Evolutionary conservation across 2,329 filamentous ascomycete species (phyloP).

Genomic region (Apiospora malaysiana): DNA sequence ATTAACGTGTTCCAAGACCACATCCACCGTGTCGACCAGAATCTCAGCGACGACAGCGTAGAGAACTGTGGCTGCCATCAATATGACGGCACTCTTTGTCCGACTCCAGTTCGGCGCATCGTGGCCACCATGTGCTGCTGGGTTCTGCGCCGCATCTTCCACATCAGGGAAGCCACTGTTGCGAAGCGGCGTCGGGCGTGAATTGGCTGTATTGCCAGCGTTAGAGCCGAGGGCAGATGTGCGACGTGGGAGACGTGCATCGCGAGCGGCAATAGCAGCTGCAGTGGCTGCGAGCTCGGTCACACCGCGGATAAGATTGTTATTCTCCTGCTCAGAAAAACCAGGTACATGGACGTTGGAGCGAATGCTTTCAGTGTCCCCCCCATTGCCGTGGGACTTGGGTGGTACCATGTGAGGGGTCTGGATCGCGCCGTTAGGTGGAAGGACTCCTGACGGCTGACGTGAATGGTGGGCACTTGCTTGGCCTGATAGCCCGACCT

Average conservation of each 20-base stretch:
- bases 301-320: constrained; percentile 80
- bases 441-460: constrained; percentile 33
- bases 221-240: constrained; percentile 41
- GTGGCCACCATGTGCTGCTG: constrained; percentile 72
- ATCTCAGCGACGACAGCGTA: constrained; percentile 99
- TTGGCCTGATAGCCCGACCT: constrained; percentile 72
- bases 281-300: constrained; percentile 94
- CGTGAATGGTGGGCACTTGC: constrained; percentile 42
- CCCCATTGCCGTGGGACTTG: constrained; percentile 58
- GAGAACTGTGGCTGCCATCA: constrained; percentile 85
- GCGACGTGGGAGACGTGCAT: constrained; percentile 59
- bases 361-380: constrained; percentile 43
- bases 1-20: constrained; percentile 87
- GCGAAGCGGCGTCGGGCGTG: constrained; percentile 40
- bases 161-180: constrained; percentile 48
- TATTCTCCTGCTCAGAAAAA: constrained; percentile 82
- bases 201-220: constrained; percentile 34
- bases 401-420: constrained; percentile 80
- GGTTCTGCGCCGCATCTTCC: constrained; percentile 54
- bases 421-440: constrained; percentile 50
- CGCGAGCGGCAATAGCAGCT: constrained; percentile 83
- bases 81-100: constrained; percentile 85
- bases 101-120: constrained; percentile 99
- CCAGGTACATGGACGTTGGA: constrained; percentile 65
- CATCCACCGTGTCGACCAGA: constrained; percentile 93